Percentiles rank a stretch among this genome's conserved stretches.
Evolutionary conservation across 805 yeast genomes (phyloP).

Genomic region (Blastobotrys robertii): DNA sequence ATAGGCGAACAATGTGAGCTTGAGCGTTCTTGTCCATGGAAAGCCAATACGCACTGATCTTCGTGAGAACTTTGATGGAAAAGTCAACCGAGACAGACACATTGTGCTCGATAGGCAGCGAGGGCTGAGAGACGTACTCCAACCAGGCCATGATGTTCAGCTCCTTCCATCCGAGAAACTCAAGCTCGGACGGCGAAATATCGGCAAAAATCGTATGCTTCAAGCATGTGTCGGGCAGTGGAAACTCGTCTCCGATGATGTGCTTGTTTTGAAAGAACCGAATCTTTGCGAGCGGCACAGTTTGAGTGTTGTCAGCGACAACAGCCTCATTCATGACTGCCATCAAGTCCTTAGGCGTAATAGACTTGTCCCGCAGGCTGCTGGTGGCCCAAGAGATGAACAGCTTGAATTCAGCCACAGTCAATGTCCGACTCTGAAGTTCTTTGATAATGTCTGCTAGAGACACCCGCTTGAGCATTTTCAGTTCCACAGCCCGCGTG

Average conservation of each 20-base stretch:
- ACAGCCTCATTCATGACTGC: conserved; percentile 17
- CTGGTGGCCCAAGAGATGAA: conserved; percentile 24
- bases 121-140: conserved; percentile 9
- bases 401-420: conserved; percentile 11
- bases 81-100: conserved; percentile 18
- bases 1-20: neutral
- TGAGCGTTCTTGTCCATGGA: conserved; percentile 5
- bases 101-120: conserved; percentile 12
- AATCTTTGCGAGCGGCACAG: conserved; percentile 18
- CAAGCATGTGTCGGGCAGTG: conserved; percentile 26
- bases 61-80: conserved; percentile 19
- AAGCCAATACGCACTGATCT: conserved; percentile 21
- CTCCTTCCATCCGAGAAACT: conserved; percentile 21
- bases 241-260: conserved; percentile 18
- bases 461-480: conserved; percentile 18
- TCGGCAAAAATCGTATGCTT: conserved; percentile 18
- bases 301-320: conserved; percentile 14
- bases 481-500: conserved; percentile 17
- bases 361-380: conserved; percentile 8
- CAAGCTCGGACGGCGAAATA: conserved; percentile 14
- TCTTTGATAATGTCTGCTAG: conserved; percentile 22
- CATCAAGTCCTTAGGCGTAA: conserved; percentile 10
- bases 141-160: conserved; percentile 19
- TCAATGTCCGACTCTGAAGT: conserved; percentile 21
- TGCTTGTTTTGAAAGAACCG: conserved; percentile 19